Conservation (phyloP, 805 yeast genomes). For the Torulaspora gathmanii region DNA sequence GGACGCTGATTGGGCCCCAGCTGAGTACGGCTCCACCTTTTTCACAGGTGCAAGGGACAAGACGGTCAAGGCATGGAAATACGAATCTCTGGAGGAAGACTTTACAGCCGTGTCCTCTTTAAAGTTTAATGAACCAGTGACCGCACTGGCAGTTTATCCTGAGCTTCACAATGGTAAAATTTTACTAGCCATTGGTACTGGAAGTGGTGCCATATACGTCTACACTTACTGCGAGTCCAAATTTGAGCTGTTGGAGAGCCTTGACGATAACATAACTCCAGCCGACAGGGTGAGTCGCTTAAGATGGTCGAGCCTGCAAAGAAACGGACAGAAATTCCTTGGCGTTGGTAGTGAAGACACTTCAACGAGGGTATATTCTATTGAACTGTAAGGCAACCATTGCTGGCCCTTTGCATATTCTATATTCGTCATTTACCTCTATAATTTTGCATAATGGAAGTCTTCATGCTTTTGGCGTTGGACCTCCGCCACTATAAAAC, state of each 20-base stretch:
- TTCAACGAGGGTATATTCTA: conserved; percentile 44
- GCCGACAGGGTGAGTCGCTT: conserved; percentile 58
- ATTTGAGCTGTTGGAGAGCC: conserved; percentile 29
- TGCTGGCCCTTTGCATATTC: background rate
- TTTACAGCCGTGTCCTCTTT: conserved; percentile 38
- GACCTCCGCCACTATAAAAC: conserved; percentile 14
- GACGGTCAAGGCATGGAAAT: conserved; percentile 66
- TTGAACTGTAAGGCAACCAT: conserved; percentile 9
- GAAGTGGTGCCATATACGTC: conserved; percentile 55
- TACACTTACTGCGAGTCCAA: conserved; percentile 36
- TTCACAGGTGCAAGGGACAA: conserved; percentile 87
- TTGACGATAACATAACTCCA: conserved; percentile 48
- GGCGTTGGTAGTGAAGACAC: conserved; percentile 66
- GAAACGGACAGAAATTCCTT: conserved; percentile 35
- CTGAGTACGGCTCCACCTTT: conserved; percentile 45
- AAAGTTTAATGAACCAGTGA: conserved; percentile 56
- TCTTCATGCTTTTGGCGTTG: background rate
- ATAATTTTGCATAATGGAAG: conserved; percentile 3
- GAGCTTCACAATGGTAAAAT: conserved; percentile 30
- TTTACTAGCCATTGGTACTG: conserved; percentile 62
- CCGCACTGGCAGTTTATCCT: conserved; percentile 55
- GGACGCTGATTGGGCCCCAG: conserved; percentile 88
- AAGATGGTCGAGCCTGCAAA: conserved; percentile 44
- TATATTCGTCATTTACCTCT: background rate
- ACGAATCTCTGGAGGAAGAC: conserved; percentile 36